Percentiles rank a stretch among this genome's conserved stretches.
Conservation (phyloP, 31 red algal species). For the Endocladia muricata region DNA sequence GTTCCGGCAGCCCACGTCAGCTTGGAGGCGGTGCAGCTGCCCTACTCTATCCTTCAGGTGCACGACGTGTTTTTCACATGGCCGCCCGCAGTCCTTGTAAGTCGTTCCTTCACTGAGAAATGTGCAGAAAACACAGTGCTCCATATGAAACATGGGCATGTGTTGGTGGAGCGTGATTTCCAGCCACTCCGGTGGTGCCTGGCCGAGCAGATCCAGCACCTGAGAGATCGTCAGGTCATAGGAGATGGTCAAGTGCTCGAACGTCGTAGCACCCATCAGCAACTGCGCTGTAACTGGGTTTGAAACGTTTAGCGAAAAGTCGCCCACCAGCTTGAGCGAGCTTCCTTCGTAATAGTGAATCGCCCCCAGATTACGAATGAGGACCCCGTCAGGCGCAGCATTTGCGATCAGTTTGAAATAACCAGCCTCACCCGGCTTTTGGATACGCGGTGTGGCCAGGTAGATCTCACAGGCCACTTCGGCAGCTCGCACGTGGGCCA, state of each 20-base stretch:
- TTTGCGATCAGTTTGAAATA: too few relatives aligned
- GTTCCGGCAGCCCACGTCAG: too few relatives aligned
- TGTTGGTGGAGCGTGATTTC: background rate
- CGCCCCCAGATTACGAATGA: too few relatives aligned
- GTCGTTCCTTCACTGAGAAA: too few relatives aligned
- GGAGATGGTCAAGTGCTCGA: background rate
- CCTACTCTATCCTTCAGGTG: too few relatives aligned
- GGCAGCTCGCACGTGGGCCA: background rate
- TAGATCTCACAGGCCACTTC: too few relatives aligned
- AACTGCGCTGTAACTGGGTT: background rate
- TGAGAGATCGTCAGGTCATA: background rate
- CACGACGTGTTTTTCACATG: too few relatives aligned
- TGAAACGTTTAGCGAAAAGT: background rate
- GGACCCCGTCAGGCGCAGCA: background rate
- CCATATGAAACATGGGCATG: background rate
- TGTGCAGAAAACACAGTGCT: slow-evolving; percentile 1
- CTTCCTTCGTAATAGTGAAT: background rate
- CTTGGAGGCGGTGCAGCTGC: too few relatives aligned
- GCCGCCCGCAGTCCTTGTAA: too few relatives aligned
- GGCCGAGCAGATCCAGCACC: background rate
- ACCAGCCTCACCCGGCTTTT: too few relatives aligned
- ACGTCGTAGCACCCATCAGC: too few relatives aligned
- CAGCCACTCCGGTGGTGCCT: background rate
- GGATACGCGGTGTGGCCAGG: too few relatives aligned
- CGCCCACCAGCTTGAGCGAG: background rate